Evolutionary conservation across 208 protist species (phyloP), one percentile per base, ranked within the genome.

Genomic region (Acanthamoeba sp.): DNA sequence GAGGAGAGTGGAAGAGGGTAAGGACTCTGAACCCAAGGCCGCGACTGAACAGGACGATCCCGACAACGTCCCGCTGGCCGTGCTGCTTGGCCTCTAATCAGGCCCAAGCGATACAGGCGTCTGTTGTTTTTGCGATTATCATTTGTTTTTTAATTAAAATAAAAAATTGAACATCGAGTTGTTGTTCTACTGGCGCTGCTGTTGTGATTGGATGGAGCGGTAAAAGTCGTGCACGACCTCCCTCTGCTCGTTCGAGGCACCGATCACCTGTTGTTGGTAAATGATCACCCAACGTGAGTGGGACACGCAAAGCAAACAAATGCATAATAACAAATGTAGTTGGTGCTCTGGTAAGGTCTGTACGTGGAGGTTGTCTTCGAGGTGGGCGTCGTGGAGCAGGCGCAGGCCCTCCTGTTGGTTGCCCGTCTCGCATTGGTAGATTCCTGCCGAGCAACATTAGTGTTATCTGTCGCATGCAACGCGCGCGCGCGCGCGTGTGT

Each of bases 221-320:
- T 59, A 71, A 27, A 45, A 91, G 34, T 91, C 84, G 38, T 40
- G 34, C 2, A 91, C 24, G 20, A 91, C 84, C 34, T 91, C 84
- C 14, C 84, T 7, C 55, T 91, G 84, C 38, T 91, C 84, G 55
- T 91, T 91, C n/a, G 84, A 91, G 27, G 55, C 84, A 4, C 84
- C 84, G 27, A 91, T 91, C 32, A 48, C 55, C 55, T 71, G 45
- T 10, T 20, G 27, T 7, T 7, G 20, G 40, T 2, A 12, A 10
- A 85, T 12, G 45, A 50, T 50, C 45, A 50, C 9, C 45, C 45
- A 50, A 50, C 45, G 45, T 50, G 38, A 52, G 32, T 45, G 73
- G 73, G 22, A 84, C n/a, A n/a, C n/a, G n/a, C n/a, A n/a, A n/a
- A n/a, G n/a, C n/a, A n/a, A n/a, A n/a, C n/a, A n/a, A n/a, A n/a